Evolutionary conservation across 768 basidiomycete species (phyloP).

Genomic region (Podaxis sp.): DNA sequence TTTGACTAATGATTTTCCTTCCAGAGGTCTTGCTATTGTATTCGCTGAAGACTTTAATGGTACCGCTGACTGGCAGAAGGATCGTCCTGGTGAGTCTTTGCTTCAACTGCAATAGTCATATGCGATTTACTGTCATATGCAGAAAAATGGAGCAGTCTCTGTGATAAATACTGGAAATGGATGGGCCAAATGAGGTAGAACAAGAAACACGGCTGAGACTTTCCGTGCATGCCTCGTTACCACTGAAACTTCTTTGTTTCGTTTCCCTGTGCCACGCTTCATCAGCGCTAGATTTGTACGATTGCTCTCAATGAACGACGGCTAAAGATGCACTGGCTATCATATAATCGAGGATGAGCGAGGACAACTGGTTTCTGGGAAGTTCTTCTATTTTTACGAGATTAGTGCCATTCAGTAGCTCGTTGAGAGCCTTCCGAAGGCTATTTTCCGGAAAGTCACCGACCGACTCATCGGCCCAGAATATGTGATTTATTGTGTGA

Average conservation of each 20-base stretch:
- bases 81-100: background rate
- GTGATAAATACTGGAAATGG: background rate
- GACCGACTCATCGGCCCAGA: no score
- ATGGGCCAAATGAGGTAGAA: background rate
- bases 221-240: background rate
- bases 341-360: no score
- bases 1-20: background rate
- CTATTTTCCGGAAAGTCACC: no score
- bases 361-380: no score
- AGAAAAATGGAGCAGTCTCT: background rate
- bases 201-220: background rate
- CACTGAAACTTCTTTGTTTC: background rate
- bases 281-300: no score
- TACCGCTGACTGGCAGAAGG: background rate
- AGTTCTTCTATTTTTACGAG: no score
- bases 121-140: background rate
- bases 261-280: no score
- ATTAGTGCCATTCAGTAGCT: no score
- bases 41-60: conserved; percentile 15
- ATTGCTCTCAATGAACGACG: no score
- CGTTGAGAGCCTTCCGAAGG: no score
- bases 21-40: conserved; percentile 17
- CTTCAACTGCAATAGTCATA: background rate
- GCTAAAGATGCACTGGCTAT: no score
- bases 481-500: no score